phyloP scores from a whole-genome alignment of 169 alveolate genomes.

The Plasmodium chabaudi region DNA sequence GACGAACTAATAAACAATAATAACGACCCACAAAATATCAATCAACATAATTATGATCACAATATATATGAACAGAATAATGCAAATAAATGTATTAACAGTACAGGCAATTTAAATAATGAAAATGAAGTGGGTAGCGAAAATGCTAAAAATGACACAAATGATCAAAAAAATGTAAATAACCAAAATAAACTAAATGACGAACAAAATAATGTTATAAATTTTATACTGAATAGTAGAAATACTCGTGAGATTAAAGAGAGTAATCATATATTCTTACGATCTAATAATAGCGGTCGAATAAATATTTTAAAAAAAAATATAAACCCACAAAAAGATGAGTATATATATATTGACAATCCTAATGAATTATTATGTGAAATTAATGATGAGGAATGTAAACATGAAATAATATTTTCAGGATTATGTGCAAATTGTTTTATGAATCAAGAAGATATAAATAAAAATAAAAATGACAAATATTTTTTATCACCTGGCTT shows the following conservation, averaged over 20 bases:
- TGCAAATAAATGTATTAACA: neutral
- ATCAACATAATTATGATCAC: neutral
- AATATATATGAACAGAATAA: neutral
- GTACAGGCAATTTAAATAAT: neutral
- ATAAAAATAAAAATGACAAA: slow-evolving; percentile 24
- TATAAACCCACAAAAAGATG: slow-evolving; percentile 7
- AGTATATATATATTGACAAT: slow-evolving; percentile 29
- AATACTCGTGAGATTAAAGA: slow-evolving; percentile 30
- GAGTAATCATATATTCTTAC: slow-evolving; percentile 16
- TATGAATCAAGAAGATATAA: slow-evolving; percentile 56
- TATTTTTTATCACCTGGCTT: slow-evolving; percentile 80
- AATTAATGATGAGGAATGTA: slow-evolving; percentile 44
- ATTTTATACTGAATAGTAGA: slow-evolving; percentile 42
- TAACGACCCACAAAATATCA: neutral
- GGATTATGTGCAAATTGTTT: slow-evolving; percentile 66
- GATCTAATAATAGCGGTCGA: slow-evolving; percentile 32
- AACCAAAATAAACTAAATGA: neutral
- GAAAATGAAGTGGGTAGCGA: neutral
- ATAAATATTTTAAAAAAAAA: slow-evolving; percentile 40
- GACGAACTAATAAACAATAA: neutral
- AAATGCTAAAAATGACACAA: neutral
- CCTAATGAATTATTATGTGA: slow-evolving; percentile 55
- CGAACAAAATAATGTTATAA: slow-evolving; percentile 42
- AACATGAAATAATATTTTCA: slow-evolving; percentile 52
- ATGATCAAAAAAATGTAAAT: neutral